Conservation (phyloP, 1,284 basidiomycete genomes). For the Chondrostereum purpureum region DNA sequence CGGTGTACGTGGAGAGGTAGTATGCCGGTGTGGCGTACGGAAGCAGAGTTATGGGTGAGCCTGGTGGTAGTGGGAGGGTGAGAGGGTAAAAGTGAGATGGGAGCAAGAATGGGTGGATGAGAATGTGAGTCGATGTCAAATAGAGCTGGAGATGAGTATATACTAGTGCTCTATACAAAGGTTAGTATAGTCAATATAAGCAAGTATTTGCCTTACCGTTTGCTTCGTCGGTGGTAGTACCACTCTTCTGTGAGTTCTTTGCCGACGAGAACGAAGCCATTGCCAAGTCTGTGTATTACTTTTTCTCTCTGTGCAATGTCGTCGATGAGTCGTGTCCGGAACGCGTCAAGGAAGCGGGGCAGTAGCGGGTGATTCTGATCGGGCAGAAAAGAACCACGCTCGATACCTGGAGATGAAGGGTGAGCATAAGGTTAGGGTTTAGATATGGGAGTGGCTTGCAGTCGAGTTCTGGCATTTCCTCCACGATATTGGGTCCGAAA, state of each 20-base stretch:
- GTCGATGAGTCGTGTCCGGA: conserved; percentile 2
- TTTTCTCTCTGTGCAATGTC: background rate
- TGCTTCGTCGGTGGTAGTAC: background rate
- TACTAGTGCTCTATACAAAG: conserved; percentile 44
- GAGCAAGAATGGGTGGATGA: conserved; percentile 54
- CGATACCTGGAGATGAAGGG: conserved; percentile 12
- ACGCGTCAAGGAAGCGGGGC: background rate
- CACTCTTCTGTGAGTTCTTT: background rate
- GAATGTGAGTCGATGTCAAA: conserved; percentile 39
- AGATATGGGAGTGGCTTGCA: conserved; percentile 45
- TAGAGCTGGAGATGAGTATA: conserved; percentile 56
- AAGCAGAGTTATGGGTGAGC: conserved; percentile 59
- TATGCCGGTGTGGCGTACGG: conserved; percentile 69
- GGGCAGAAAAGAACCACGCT: conserved; percentile 15
- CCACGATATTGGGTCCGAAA: too few species aligned
- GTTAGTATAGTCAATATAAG: too few species aligned
- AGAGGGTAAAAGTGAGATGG: conserved; percentile 48
- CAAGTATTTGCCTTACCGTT: too few species aligned
- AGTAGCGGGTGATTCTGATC: conserved; percentile 16
- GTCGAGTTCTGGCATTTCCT: conserved; percentile 26
- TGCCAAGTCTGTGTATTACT: background rate
- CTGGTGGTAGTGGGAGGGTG: conserved; percentile 29
- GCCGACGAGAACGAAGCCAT: conserved; percentile 1
- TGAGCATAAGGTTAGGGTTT: conserved; percentile 17
- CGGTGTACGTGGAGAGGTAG: conserved; percentile 56